These are phyloP conservation scores for Apiospora kogelbergensis DNA, from an alignment of 2,329 filamentous ascomycete species.

Conservation along the genomic window DNA sequence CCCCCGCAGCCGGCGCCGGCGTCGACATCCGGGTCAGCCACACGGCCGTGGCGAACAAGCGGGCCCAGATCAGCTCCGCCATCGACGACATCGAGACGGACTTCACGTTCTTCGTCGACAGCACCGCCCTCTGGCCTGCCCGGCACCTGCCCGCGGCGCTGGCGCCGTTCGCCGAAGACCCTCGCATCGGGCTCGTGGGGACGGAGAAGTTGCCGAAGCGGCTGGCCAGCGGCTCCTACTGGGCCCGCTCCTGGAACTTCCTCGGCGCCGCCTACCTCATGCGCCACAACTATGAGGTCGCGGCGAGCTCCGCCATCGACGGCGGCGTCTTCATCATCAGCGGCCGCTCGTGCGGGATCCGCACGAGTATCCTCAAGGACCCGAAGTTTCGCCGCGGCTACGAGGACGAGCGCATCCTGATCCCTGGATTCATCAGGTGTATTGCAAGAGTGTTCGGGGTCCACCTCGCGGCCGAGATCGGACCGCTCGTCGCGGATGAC, in stretches of 20 bases:
- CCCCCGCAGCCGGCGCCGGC: neutral
- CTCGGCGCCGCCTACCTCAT: too few relatives aligned
- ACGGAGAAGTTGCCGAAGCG: slow-evolving; percentile 52
- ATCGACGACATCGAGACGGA: slow-evolving; percentile 36
- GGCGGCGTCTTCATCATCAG: slow-evolving; percentile 60
- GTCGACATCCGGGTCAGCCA: slow-evolving; percentile 32
- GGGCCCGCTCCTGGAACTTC: too few relatives aligned
- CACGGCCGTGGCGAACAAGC: slow-evolving; percentile 43
- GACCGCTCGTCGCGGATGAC: slow-evolving; percentile 54
- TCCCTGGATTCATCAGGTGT: slow-evolving; percentile 35
- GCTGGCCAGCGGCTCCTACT: neutral
- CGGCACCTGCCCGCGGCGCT: slow-evolving; percentile 42
- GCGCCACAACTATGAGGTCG: slow-evolving; percentile 59
- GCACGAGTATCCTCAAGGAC: slow-evolving; percentile 49
- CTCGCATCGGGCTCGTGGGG: slow-evolving; percentile 51
- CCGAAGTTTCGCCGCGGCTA: slow-evolving; percentile 43
- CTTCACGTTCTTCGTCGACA: slow-evolving; percentile 49
- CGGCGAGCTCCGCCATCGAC: slow-evolving; percentile 55
- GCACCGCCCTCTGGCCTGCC: slow-evolving; percentile 36
- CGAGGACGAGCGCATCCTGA: slow-evolving; percentile 49
- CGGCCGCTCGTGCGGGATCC: slow-evolving; percentile 52
- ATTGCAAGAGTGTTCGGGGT: too few relatives aligned
- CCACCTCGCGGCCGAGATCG: slow-evolving; percentile 29
- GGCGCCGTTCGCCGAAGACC: slow-evolving; percentile 41
- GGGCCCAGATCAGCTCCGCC: slow-evolving; percentile 44